Conservation (phyloP, 2,329 filamentous ascomycete species). For the Trichothecium sympodiale region DNA sequence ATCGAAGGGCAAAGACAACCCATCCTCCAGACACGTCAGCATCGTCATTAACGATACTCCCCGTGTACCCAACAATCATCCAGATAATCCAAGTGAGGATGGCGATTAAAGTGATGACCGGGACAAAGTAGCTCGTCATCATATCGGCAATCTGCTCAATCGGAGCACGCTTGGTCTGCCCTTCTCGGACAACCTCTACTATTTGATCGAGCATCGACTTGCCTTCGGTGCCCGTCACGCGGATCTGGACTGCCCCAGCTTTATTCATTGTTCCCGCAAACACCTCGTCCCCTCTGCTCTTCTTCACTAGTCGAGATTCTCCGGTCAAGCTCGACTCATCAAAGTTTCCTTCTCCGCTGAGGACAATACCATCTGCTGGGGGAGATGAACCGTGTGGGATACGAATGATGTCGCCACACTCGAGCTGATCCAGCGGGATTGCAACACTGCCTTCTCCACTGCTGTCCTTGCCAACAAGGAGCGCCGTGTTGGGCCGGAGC, state of each 20-base stretch:
- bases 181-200: constrained; percentile 64
- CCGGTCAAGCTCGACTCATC: constrained; percentile 87
- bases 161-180: constrained; percentile 63
- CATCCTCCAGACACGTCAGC: constrained; percentile 53
- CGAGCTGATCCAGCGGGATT: constrained; percentile 57
- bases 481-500: constrained; percentile 65
- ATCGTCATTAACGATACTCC: constrained; percentile 34
- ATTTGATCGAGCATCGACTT: constrained; percentile 73
- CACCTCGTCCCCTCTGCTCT: constrained; percentile 50
- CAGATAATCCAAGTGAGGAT: constrained; percentile 62
- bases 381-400: constrained; percentile 74
- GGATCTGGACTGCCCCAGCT: constrained; percentile 47
- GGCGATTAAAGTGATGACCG: constrained; percentile 57
- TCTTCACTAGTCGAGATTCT: constrained; percentile 58
- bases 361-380: constrained; percentile 66
- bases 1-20: constrained; percentile 65
- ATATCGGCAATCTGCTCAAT: constrained; percentile 65
- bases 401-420: constrained; percentile 62
- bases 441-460: constrained; percentile 22
- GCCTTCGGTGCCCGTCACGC: constrained; percentile 53
- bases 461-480: constrained; percentile 46
- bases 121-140: constrained; percentile 68
- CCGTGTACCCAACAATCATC: constrained; percentile 52
- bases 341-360: constrained; percentile 55
- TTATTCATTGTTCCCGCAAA: constrained; percentile 70